These are phyloP conservation scores for Nosema muscidifuracis DNA, from an alignment of 371 early-diverging fungal species.

Conservation along the genomic window DNA sequence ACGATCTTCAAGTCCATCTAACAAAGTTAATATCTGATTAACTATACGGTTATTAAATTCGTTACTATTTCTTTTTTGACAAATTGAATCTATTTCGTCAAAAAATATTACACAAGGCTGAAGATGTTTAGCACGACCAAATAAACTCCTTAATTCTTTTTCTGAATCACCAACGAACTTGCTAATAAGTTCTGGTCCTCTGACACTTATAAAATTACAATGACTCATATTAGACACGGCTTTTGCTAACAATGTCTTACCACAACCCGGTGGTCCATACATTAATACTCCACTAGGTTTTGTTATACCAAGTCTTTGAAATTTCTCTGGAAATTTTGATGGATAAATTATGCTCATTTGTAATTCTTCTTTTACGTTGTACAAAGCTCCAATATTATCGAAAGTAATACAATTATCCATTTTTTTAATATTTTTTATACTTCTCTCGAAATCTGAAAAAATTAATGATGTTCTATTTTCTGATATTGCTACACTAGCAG, in stretches of 20 bases:
- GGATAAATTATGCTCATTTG: slow-evolving; percentile 89
- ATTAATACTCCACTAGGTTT: slow-evolving; percentile 86
- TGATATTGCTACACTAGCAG: slow-evolving; percentile 46
- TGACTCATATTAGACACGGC: slow-evolving; percentile 85
- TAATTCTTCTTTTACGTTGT: slow-evolving; percentile 64
- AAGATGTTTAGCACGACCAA: slow-evolving; percentile 82
- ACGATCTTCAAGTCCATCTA: slow-evolving; percentile 82
- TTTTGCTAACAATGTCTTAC: slow-evolving; percentile 94
- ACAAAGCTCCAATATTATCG: slow-evolving; percentile 61
- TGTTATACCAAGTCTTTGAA: slow-evolving; percentile 78
- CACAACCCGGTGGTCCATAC: slow-evolving; percentile 98
- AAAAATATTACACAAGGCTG: slow-evolving; percentile 81
- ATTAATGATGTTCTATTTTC: slow-evolving; percentile 18
- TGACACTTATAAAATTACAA: slow-evolving; percentile 93
- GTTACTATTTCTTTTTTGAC: slow-evolving; percentile 65
- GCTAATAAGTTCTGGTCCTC: slow-evolving; percentile 94
- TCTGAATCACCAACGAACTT: slow-evolving; percentile 99
- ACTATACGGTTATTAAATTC: slow-evolving; percentile 74
- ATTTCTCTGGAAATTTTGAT: slow-evolving; percentile 77
- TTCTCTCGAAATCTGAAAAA: slow-evolving; percentile 32
- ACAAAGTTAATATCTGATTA: slow-evolving; percentile 87
- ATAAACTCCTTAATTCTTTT: slow-evolving; percentile 87
- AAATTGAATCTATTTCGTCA: slow-evolving; percentile 98
- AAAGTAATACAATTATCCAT: slow-evolving; percentile 50
- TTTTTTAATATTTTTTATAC: slow-evolving; percentile 49